Conservation (phyloP, 2,329 filamentous ascomycete genomes). For the Pseudophaeomoniella oleicola region DNA sequence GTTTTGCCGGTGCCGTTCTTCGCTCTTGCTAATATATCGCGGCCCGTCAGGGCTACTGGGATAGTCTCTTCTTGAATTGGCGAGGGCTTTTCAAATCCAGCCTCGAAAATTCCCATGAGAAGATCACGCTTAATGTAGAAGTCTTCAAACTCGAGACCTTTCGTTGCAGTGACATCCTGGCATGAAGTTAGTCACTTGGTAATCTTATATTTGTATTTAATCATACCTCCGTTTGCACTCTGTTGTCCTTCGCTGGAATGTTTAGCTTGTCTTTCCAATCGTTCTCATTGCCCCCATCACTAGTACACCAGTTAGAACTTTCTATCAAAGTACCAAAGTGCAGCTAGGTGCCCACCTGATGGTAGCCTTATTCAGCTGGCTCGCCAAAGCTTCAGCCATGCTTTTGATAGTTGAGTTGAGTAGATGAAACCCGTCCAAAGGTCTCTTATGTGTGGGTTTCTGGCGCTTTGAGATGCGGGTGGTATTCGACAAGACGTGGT, state of each 20-base stretch:
- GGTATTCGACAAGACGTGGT: too few relatives aligned
- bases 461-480: too few relatives aligned
- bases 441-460: too few relatives aligned
- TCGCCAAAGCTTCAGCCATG: constrained; percentile 30
- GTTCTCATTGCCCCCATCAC: constrained; percentile 23
- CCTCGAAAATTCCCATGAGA: constrained; percentile 98
- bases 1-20: constrained; percentile 99
- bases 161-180: constrained; percentile 94
- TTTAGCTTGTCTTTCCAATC: constrained; percentile 32
- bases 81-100: constrained; percentile 95
- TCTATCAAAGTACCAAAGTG: constrained; percentile 2
- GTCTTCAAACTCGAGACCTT: constrained; percentile 94
- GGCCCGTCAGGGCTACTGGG: constrained; percentile 83
- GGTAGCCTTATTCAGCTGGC: constrained; percentile 29
- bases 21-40: constrained; percentile 87
- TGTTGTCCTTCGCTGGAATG: constrained; percentile 30
- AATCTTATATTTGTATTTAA: too few relatives aligned
- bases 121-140: constrained; percentile 90
- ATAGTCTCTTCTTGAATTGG: constrained; percentile 99
- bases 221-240: constrained; percentile 34
- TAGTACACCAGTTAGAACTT: constrained; percentile 11
- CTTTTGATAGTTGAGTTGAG: constrained; percentile 9
- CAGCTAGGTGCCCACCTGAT: constrained; percentile 21
- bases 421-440: too few relatives aligned
- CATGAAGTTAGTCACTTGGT: background rate